phyloP scores from a whole-genome alignment of 352 stramenopile genomes.

The Phytophthora nicotianae region DNA sequence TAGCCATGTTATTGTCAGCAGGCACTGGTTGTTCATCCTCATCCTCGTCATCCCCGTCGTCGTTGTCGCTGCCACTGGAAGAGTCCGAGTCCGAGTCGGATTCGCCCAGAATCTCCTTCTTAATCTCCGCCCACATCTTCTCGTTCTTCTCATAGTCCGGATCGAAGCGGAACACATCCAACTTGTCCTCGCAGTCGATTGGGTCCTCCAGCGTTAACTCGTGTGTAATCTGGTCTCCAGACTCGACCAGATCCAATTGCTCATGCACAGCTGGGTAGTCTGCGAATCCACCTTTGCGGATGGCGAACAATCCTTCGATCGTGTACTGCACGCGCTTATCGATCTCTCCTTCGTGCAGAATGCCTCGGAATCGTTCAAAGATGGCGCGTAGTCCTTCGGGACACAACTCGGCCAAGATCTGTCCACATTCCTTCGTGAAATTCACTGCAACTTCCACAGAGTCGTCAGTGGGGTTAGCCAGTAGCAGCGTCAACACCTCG shows the following conservation, averaged over 20 bases:
- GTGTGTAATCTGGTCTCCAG: constrained; percentile 99
- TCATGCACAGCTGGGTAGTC: constrained; percentile 95
- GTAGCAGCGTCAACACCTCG: constrained; percentile 96
- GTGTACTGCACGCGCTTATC: constrained; percentile 98
- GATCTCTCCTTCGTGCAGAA: constrained; percentile 97
- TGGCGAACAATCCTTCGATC: constrained; percentile 97
- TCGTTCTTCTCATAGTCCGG: constrained; percentile 97
- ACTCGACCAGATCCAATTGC: constrained; percentile 98
- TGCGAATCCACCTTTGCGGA: constrained; percentile 94
- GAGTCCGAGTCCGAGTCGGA: constrained; percentile 84
- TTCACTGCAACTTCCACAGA: constrained; percentile 98
- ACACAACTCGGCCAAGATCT: constrained; percentile 85
- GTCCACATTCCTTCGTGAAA: constrained; percentile 97
- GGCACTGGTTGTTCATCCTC: constrained; percentile 25
- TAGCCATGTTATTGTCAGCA: constrained; percentile 47
- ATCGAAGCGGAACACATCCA: constrained; percentile 97
- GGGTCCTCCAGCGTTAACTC: constrained; percentile 97
- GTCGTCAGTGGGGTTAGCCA: constrained; percentile 98
- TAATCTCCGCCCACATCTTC: constrained; percentile 95
- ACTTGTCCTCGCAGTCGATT: constrained; percentile 94
- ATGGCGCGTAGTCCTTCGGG: constrained; percentile 94
- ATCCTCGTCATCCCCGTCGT: constrained; percentile 59
- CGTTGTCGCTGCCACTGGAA: constrained; percentile 53
- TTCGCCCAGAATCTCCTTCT: constrained; percentile 96
- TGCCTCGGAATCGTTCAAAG: constrained; percentile 97